A percentile compares a stretch with the other conserved stretches of the same genome.
Evolutionary conservation across 441 rosid species (phyloP).

Genomic region (Oxalis stricta): DNA sequence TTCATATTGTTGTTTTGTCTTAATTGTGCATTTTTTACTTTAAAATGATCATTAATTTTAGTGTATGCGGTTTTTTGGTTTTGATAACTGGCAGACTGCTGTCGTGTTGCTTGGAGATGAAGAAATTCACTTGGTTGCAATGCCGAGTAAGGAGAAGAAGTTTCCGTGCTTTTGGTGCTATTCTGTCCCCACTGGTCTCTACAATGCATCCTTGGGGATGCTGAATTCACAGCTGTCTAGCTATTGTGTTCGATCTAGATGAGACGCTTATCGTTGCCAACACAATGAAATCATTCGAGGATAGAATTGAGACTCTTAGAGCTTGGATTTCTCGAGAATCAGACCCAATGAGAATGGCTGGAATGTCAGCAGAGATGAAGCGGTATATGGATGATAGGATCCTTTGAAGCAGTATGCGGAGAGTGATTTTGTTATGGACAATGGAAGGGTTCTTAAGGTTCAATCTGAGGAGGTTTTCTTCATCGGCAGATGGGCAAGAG

Average conservation of each 20-base stretch:
- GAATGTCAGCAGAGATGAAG: slow-evolving; percentile 72
- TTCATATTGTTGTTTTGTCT: neutral
- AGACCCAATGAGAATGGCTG: slow-evolving; percentile 48
- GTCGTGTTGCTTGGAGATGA: slow-evolving; percentile 68
- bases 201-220: slow-evolving; percentile 67
- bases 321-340: slow-evolving; percentile 69
- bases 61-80: neutral
- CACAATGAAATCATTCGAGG: slow-evolving; percentile 93
- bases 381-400: slow-evolving; percentile 62
- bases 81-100: slow-evolving; percentile 69
- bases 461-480: slow-evolving; percentile 75
- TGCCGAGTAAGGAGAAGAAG: slow-evolving; percentile 97
- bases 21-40: neutral
- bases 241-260: slow-evolving; percentile 91
- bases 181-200: slow-evolving; percentile 57
- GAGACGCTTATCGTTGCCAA: slow-evolving; percentile 96
- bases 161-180: slow-evolving; percentile 98
- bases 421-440: slow-evolving; percentile 53
- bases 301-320: slow-evolving; percentile 63
- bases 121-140: slow-evolving; percentile 92
- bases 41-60: neutral
- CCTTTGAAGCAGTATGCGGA: slow-evolving; percentile 82
- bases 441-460: slow-evolving; percentile 56
- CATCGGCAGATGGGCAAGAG: slow-evolving; percentile 43
- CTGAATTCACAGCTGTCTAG: slow-evolving; percentile 70